Evolutionary conservation across 2,329 filamentous ascomycete genomes (phyloP).

Genomic region (Coleophoma crateriformis): DNA sequence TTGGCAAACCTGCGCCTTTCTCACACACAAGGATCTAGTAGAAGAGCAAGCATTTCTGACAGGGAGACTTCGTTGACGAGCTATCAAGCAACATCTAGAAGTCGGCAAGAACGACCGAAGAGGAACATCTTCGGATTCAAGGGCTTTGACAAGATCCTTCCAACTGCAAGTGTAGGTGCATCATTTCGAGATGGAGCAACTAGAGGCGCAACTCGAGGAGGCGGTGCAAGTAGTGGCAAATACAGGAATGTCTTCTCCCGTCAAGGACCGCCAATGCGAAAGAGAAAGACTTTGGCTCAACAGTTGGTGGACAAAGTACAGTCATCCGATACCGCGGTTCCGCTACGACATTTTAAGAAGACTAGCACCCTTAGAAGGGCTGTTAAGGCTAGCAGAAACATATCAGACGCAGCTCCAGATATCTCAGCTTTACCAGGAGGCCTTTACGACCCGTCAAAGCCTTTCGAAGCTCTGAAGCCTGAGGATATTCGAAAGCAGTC

Average conservation of each 20-base stretch:
- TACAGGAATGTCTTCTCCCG: conserved; percentile 17
- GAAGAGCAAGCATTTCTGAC: background rate
- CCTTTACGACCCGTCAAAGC: conserved; percentile 15
- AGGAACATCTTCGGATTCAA: background rate
- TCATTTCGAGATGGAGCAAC: too few relatives aligned
- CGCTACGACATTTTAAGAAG: conserved; percentile 34
- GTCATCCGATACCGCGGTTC: conserved; percentile 35
- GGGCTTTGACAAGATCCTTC: too few relatives aligned
- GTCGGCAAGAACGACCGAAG: background rate
- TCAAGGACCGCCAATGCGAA: background rate
- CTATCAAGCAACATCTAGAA: conserved; percentile 20
- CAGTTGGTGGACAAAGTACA: background rate
- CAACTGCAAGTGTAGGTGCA: too few relatives aligned
- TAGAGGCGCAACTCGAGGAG: background rate
- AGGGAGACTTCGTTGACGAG: conserved; percentile 7
- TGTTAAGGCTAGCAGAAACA: conserved; percentile 36
- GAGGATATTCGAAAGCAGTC: conserved; percentile 6
- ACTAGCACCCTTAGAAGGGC: conserved; percentile 33
- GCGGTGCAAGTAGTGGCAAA: conserved; percentile 15
- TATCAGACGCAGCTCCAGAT: conserved; percentile 35
- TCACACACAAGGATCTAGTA: background rate
- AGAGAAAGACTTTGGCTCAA: background rate
- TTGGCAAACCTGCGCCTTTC: background rate
- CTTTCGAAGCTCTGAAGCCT: conserved; percentile 11
- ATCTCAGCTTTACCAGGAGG: conserved; percentile 21